Evolutionary conservation across 192 early-diverging fungal species (phyloP), one percentile per base, ranked within the genome.

Genomic region (Paraglomus brasilianum): DNA sequence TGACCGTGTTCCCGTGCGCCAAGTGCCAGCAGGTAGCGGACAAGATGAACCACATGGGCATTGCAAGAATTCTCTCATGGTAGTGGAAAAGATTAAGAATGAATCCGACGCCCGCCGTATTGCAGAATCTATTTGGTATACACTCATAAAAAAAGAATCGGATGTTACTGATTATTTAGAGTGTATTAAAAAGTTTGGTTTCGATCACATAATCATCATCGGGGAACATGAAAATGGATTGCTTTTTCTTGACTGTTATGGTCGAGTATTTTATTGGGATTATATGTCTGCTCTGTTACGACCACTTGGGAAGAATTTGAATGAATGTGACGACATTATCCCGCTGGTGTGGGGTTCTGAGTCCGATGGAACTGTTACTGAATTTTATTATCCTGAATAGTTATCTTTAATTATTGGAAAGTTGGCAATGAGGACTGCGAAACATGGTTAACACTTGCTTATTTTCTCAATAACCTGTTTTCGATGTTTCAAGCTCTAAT

Each of bases 321-420:
- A 67, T 51, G 41, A 67, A 40, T n/a, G 65, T n/a, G n/a, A n/a
- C 50, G 46, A 67, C 13, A 42, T n/a, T n/a, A n/a, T n/a, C n/a
- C n/a, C n/a, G n/a, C n/a, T n/a, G n/a, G n/a, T n/a, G n/a, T n/a
- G n/a, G n/a, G n/a, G n/a, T n/a, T n/a, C n/a, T n/a, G n/a, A n/a
- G n/a, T n/a, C n/a, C n/a, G n/a, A n/a, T n/a, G n/a, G n/a, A n/a
- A n/a, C n/a, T n/a, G n/a, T n/a, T n/a, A n/a, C n/a, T n/a, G n/a
- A n/a, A n/a, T n/a, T n/a, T n/a, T n/a, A n/a, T n/a, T n/a, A n/a
- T n/a, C n/a, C n/a, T n/a, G n/a, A n/a, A 30, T 30, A 30, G 30
- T 3, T 30, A 3, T 30, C 30, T 30, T 30, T 3, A 3, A 30
- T 30, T 1, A 30, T 30, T 30, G 30, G 30, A 3, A 30, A 30